Percentiles rank a stretch among this genome's conserved stretches.
Conservation (phyloP, 1,284 basidiomycete genomes). For the Stereum hirsutum region DNA sequence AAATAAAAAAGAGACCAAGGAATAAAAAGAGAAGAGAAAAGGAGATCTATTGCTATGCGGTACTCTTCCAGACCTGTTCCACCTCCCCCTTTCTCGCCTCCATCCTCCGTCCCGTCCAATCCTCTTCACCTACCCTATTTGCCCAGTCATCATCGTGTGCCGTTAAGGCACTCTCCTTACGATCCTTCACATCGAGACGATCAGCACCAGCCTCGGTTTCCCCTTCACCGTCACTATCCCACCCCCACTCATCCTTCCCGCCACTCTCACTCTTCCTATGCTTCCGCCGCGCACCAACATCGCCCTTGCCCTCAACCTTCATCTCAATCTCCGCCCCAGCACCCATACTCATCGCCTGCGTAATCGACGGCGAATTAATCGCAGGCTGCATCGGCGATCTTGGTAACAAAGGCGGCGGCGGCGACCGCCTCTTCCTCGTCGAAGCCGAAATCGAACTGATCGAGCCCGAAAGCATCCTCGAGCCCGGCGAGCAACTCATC, state of each 20-base stretch:
- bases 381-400: conserved; percentile 14
- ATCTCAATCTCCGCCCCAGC: not conserved
- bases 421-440: conserved; percentile 22
- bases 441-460: conserved; percentile 19
- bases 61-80: conserved; percentile 17
- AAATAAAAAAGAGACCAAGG: too few relatives aligned
- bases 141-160: conserved; percentile 49
- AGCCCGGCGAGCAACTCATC: conserved; percentile 16
- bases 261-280: too few relatives aligned
- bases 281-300: not conserved
- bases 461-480: not conserved
- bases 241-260: not conserved
- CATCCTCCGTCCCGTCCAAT: conserved; percentile 34
- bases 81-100: conserved; percentile 26
- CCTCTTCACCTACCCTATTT: conserved; percentile 34
- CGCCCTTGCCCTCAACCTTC: not conserved
- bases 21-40: too few relatives aligned
- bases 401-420: conserved; percentile 31
- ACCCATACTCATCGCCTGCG: not conserved
- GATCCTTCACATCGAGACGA: too few relatives aligned
- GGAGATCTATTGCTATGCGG: too few relatives aligned
- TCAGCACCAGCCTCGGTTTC: too few relatives aligned
- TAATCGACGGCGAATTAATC: conserved; percentile 6
- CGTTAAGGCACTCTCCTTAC: conserved; percentile 29
- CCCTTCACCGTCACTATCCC: not conserved